Evolutionary conservation across 2,329 filamentous ascomycete species (phyloP), one percentile per base, ranked within the genome.

Genomic region (Eutypella sp.): DNA sequence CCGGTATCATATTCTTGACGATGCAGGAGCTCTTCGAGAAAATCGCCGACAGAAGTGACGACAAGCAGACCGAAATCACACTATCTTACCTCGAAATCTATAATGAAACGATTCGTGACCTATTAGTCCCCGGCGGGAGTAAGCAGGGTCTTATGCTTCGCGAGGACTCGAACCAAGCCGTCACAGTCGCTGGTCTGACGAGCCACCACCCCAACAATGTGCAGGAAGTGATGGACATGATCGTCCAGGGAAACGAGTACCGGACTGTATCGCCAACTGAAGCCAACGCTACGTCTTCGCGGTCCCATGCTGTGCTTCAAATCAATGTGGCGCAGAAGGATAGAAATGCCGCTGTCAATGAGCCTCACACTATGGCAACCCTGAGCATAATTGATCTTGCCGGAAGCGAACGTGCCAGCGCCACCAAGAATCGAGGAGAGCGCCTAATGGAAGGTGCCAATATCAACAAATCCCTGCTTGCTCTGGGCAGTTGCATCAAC

Each of bases 1-100:
- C 93, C 0, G 93, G 93, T 47, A 97, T 99, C 60, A 99, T 99
- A 64, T 99, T 97, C 70, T 72, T 99, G 58, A 97, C 93, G 1
- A 99, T 99, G 91, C 92, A 97, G 67, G 93, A 99, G 68, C 75
- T 99, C 20, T 99, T 99, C 61, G 93, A 99, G 70, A 89, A 92
- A 67, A 96, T 99, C 55, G 74, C 76, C n/a, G 93, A 97, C 46
- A 72, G 88, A 44, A 85, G 84, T 51, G 82, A 87, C 47, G 90
- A 96, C 49, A 97, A 96, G 68, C 76, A 83, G 23, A 93, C 90
- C 3, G 93, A 97, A 60, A 75, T 99, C 44, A 89, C 91, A 0
- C 79, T 99, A 15, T 96, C 91, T 0, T 99, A 97, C 61, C 78
- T 99, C 31, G 93, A 99, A 64, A 99, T 99, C 53, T 99, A 99